phyloP scores from a whole-genome alignment of 1,284 basidiomycete genomes.

The Cryptococcus sp. region DNA sequence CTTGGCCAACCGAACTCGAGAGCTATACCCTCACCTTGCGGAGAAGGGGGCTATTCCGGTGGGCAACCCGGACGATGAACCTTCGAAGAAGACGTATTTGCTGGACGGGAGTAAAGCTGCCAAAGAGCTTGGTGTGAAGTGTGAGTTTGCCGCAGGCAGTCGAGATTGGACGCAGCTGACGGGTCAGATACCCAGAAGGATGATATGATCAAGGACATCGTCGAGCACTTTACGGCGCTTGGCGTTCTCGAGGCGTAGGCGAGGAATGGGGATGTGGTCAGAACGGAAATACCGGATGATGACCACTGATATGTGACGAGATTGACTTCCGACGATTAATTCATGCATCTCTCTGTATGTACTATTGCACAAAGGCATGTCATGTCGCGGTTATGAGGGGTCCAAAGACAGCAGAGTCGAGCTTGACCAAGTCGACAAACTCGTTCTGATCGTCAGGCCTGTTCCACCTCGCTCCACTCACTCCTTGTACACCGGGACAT shows the following conservation, averaged over 20 bases:
- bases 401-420: no score
- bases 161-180: not conserved
- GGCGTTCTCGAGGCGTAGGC: conserved; percentile 4
- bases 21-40: conserved; percentile 20
- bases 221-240: conserved; percentile 1
- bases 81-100: conserved; percentile 10
- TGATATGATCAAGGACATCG: conserved; percentile 1
- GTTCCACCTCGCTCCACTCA: conserved; percentile 1
- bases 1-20: conserved; percentile 18
- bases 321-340: no score
- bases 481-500: conserved; percentile 10
- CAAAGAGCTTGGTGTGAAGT: conserved; percentile 24
- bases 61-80: conserved; percentile 10
- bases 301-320: no score
- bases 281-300: no score
- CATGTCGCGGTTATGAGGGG: not conserved
- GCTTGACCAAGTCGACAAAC: not conserved
- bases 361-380: no score
- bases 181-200: not conserved
- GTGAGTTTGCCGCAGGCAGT: not conserved
- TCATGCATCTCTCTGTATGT: no score
- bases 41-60: conserved; percentile 13
- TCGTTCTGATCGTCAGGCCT: not conserved
- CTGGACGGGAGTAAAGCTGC: conserved; percentile 23
- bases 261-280: no score